phyloP scores from a whole-genome alignment of 306 rosid genomes.

The Acacia acuminata region DNA sequence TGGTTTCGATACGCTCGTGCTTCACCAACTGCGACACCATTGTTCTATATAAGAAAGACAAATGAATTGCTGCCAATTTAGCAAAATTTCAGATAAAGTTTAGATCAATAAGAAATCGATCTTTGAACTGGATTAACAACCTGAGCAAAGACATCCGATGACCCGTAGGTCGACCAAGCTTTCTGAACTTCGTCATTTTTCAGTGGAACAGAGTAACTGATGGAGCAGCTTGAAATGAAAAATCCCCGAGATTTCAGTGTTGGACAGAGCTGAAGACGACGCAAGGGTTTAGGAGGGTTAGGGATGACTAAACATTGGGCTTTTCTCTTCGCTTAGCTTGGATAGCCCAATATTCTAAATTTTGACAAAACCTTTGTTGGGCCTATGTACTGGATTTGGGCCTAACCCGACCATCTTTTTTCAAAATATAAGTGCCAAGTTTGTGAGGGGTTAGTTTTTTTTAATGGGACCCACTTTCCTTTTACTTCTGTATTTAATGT shows the following conservation, averaged over 20 bases:
- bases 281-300: neutral
- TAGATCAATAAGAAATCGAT: neutral
- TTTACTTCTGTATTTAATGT: no score
- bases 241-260: constrained; percentile 21
- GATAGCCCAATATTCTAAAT: neutral
- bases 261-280: neutral
- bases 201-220: neutral
- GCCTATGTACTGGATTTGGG: neutral
- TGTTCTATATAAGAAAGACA: constrained; percentile 47
- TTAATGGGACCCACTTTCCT: no score
- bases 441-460: no score
- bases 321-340: neutral
- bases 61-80: neutral
- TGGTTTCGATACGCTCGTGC: constrained; percentile 97
- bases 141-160: constrained; percentile 94
- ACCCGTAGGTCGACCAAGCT: constrained; percentile 67
- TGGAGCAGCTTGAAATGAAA: constrained; percentile 8
- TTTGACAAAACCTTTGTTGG: neutral
- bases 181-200: constrained; percentile 88
- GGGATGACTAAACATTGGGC: neutral
- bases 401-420: neutral
- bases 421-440: no score
- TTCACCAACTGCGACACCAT: constrained; percentile 97
- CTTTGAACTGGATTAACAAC: constrained; percentile 28
- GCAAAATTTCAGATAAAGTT: neutral